Evolutionary conservation across 345 rosid genomes (phyloP), one percentile per base, ranked within the genome.

Genomic region (Barbarea vulgaris): DNA sequence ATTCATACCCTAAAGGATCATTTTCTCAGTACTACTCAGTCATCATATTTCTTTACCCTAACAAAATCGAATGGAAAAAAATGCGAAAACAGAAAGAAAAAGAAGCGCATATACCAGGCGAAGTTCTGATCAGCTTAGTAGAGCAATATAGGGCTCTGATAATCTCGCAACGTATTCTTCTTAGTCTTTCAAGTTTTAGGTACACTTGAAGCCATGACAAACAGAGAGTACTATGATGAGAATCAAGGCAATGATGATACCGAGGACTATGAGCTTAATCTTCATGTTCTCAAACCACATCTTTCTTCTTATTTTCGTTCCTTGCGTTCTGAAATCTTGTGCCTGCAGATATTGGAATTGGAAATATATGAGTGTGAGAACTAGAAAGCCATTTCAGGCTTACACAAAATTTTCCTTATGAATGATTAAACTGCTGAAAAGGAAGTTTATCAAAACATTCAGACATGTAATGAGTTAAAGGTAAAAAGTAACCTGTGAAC

Each of bases 211-310:
- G 65, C 90, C 91, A 37, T 27, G 69, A 48, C 94, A 89, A 64
- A 81, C 76, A 0, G 90, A 87, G 64, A 89, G 80, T 13, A 85
- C 77, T 47, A 89, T 87, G 78, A 85, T 83, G 59, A 87, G 86
- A 69, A 89, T 85, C 83, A 89, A 74, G 34, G 87, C 87, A 56
- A 83, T 64, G 76, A 89, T 56, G 73, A 87, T 89, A 25, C 82
- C 87, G 51, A 80, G 64, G 61, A 89, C 91, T 77, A 85, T 87
- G 50, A 89, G 85, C 84, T 89, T 89, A 19, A 89, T 82, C 79
- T 89, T 87, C 91, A 89, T 89, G 91, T 89, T 89, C 82, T 87
- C 87, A 56, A 84, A 70, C 91, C 94, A 87, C 94, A 89, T 87
- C 81, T 84, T 89, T 64, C 91, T 83, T 79, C 82, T 84, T 27